Base-by-base conservation (phyloP, 192 early-diverging fungal genomes). In the Gamsiella multidivaricata region DNA sequence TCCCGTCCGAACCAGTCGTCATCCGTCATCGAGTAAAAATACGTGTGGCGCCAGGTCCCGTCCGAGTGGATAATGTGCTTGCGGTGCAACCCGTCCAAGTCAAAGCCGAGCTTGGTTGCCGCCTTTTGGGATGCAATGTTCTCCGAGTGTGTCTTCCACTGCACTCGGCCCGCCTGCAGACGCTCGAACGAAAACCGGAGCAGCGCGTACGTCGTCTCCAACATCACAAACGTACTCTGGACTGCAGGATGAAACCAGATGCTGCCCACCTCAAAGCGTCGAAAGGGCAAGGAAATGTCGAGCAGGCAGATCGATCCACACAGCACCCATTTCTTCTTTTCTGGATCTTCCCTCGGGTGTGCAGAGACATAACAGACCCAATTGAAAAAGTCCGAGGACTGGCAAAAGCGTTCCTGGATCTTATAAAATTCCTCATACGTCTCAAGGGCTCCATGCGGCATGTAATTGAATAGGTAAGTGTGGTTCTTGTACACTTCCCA, bases 111-210 rank as follows among this genome's bases (percentile, higher is more conserved):
- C 39, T 80, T 82, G 23, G 32, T 25, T 26, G 81, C 81, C 1
- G 81, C 70, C 54, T 82, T 82, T 61, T 82, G 81, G 11, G 69
- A 73, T 3, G 76, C 70, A 56, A 82, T 73, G 55, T 82, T 82
- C 25, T 55, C 17, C 14, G 59, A 58, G 28, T 82, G 76, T 0
- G 81, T 82, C 70, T 82, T 82, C 81, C 81, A 82, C 20, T 82
- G 80, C 26, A 67, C 71, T 31, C 74, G 74, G 15, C 74, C 74
- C 1, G 65, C 50, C 6, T 59, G 52, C 6, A 78, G 66, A 4
- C 33, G 42, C 47, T 68, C 65, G 25, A 78, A 78, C 6, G 74
- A 54, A 54, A 78, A 69, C 5, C 65, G 60, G 7, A 78, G 41
- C 5, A 78, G 39, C 12, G 74, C 65, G 28, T 69, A 64, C 15